These are phyloP conservation scores for Trichothecium roseum DNA, from an alignment of 2,329 filamentous ascomycete genomes.

Conservation along the genomic window DNA sequence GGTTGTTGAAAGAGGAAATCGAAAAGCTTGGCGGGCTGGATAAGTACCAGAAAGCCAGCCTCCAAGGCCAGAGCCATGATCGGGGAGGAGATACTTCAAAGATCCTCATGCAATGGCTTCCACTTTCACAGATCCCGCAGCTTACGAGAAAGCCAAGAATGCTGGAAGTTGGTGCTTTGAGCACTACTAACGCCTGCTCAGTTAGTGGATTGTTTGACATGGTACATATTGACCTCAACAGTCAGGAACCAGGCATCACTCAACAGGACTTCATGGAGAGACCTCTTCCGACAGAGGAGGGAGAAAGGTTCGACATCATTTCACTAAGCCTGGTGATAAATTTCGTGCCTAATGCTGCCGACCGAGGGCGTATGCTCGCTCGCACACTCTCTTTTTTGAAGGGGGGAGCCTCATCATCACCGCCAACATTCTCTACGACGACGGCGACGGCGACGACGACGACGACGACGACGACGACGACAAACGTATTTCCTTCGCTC, in stretches of 20 bases:
- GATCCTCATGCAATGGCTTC: slow-evolving; percentile 54
- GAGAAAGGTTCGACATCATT: slow-evolving; percentile 74
- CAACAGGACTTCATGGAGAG: slow-evolving; percentile 93
- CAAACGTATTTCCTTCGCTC: slow-evolving; percentile 50
- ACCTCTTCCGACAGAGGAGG: slow-evolving; percentile 52
- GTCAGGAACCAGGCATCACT: slow-evolving; percentile 68
- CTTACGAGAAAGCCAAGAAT: slow-evolving; percentile 40
- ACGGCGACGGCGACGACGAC: too few relatives aligned
- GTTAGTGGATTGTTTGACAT: slow-evolving; percentile 60
- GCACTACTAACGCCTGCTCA: slow-evolving; percentile 75
- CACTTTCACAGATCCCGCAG: slow-evolving; percentile 15
- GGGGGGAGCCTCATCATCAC: slow-evolving; percentile 6
- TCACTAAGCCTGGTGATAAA: slow-evolving; percentile 90
- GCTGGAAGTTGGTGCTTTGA: slow-evolving; percentile 84
- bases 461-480: too few relatives aligned
- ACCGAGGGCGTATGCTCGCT: slow-evolving; percentile 75
- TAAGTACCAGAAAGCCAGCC: slow-evolving; percentile 55
- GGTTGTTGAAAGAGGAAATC: slow-evolving; percentile 42
- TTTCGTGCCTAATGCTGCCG: slow-evolving; percentile 70
- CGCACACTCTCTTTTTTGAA: slow-evolving; percentile 63
- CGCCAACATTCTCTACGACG: too few relatives aligned
- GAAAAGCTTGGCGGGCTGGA: slow-evolving; percentile 48
- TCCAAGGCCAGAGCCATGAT: slow-evolving; percentile 56
- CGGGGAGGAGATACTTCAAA: slow-evolving; percentile 58
- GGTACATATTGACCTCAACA: slow-evolving; percentile 81